Evolutionary conservation across 1,139 yeast genomes (phyloP).

Genomic region (Suhomyces atakaporum): DNA sequence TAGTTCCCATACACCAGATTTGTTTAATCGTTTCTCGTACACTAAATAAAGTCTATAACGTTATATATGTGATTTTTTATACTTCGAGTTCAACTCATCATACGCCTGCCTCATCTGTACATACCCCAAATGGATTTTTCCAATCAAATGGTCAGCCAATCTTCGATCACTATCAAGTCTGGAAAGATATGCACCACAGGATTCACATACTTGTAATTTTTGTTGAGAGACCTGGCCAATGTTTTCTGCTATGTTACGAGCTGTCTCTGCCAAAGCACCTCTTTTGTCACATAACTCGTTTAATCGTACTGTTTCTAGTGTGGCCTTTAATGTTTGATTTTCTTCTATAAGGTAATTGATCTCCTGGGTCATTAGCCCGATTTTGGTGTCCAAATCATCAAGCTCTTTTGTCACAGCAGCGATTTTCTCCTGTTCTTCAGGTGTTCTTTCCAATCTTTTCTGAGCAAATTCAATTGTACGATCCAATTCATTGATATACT

Average conservation of each 20-base stretch:
- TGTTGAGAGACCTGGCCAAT: conserved; percentile 89
- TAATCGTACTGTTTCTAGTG: conserved; percentile 48
- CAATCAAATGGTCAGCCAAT: conserved; percentile 88
- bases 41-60: no score
- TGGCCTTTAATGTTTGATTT: conserved; percentile 54
- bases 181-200: conserved; percentile 89
- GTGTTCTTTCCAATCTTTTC: conserved; percentile 70
- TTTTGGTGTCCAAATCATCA: conserved; percentile 64
- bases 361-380: conserved; percentile 73
- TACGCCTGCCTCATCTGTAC: conserved; percentile 72
- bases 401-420: conserved; percentile 64
- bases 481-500: conserved; percentile 67
- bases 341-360: conserved; percentile 55
- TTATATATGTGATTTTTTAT: conserved; percentile 9
- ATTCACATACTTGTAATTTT: conserved; percentile 85
- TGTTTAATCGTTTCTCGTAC: no score
- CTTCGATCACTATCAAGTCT: conserved; percentile 86
- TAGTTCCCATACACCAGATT: no score
- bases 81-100: conserved; percentile 41
- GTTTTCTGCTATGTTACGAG: conserved; percentile 65
- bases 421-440: conserved; percentile 72
- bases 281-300: conserved; percentile 49
- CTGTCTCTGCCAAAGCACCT: conserved; percentile 51
- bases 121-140: conserved; percentile 83
- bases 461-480: conserved; percentile 65